phyloP scores from a whole-genome alignment of 805 yeast genomes.

The Myxozyma monticola region DNA sequence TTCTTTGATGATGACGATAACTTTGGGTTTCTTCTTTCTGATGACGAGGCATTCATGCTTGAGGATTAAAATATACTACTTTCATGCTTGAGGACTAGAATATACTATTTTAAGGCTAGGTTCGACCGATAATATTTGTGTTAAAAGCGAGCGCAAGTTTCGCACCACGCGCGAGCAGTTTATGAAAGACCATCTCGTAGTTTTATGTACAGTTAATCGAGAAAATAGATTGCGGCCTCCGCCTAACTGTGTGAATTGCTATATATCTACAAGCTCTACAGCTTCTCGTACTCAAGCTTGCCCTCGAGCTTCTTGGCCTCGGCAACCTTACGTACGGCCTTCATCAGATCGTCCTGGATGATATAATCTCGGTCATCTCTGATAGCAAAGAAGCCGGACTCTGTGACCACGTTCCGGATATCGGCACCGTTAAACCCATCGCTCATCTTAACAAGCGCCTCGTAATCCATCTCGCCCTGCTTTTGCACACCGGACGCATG shows the following conservation, averaged over 20 bases:
- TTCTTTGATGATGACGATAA: constrained; percentile 14
- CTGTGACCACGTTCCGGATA: constrained; percentile 94
- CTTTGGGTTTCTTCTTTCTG: constrained; percentile 6
- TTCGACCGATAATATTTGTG: no score
- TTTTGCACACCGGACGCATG: constrained; percentile 83
- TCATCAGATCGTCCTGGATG: constrained; percentile 89
- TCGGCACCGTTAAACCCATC: constrained; percentile 99
- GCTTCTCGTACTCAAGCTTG: constrained; percentile 73
- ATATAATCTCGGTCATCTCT: constrained; percentile 97
- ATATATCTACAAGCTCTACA: no score
- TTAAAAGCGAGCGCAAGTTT: no score
- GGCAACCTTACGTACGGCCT: constrained; percentile 96
- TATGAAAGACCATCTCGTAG: constrained; percentile 76
- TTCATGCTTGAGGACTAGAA: no score
- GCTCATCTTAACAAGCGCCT: constrained; percentile 88
- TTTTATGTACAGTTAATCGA: no score
- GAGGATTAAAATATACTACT: no score
- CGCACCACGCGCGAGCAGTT: constrained; percentile 84
- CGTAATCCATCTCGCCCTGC: constrained; percentile 94
- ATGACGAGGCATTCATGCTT: constrained; percentile 17
- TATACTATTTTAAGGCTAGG: no score
- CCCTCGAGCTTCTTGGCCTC: constrained; percentile 98
- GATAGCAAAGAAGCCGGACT: constrained; percentile 97
- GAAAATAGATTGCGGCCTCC: no score
- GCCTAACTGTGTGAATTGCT: no score